Evolutionary conservation across 306 rosid species (phyloP).

Genomic region (Gleditsia sinensis): DNA sequence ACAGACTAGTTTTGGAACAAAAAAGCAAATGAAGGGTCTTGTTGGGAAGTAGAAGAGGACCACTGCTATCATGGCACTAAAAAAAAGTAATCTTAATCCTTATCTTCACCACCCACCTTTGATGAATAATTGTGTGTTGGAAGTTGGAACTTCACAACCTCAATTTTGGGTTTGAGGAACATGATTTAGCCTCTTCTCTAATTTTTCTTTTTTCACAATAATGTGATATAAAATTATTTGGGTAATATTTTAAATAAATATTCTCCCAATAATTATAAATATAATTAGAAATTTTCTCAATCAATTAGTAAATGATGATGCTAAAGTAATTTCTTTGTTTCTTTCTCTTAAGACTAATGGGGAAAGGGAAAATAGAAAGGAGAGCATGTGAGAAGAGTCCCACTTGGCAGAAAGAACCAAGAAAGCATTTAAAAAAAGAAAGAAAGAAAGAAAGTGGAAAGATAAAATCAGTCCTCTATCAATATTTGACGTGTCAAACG

Average conservation of each 20-base stretch:
- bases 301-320: not conserved
- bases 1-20: not conserved
- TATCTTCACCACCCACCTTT: conserved; percentile 3
- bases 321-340: not conserved
- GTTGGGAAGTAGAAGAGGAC: not conserved
- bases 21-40: not conserved
- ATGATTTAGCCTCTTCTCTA: not conserved
- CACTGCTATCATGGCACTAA: not conserved
- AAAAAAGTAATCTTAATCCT: not conserved
- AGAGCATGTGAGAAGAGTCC: conserved; percentile 42
- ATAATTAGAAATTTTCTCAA: too few species aligned
- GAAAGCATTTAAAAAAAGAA: conserved; percentile 1
- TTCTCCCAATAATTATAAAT: too few species aligned
- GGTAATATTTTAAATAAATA: too few species aligned
- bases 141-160: not conserved
- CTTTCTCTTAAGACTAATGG: not conserved
- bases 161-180: not conserved
- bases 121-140: not conserved
- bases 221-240: too few species aligned
- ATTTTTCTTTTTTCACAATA: too few species aligned
- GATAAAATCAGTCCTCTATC: not conserved
- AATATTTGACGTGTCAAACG: not conserved
- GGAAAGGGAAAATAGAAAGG: not conserved
- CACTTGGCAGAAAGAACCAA: conserved; percentile 36
- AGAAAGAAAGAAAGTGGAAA: not conserved